These are phyloP conservation scores for Xylona heveae DNA, from an alignment of 495 filamentous ascomycete genomes.

Conservation along the genomic window DNA sequence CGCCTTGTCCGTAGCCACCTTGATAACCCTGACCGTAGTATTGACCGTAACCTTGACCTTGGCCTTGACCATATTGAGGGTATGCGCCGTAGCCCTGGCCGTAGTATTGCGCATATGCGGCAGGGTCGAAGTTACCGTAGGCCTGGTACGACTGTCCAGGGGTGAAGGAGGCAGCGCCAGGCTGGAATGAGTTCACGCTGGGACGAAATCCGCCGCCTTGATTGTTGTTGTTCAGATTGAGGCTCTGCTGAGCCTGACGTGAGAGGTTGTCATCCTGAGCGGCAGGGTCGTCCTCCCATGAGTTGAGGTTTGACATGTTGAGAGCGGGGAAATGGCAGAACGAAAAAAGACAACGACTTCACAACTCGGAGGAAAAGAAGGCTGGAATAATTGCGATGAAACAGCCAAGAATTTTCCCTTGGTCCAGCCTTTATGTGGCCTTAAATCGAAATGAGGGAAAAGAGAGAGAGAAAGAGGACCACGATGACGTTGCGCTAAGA, in stretches of 20 bases:
- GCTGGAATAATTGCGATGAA: no score
- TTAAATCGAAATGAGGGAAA: no score
- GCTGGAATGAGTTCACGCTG: conserved; percentile 32
- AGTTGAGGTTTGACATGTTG: conserved; percentile 73
- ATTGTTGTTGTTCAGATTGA: conserved; percentile 45
- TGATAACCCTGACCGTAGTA: conserved; percentile 35
- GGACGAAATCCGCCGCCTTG: conserved; percentile 20
- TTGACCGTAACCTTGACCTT: conserved; percentile 16
- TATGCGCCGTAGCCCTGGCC: conserved; percentile 4
- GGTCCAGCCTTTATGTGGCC: no score
- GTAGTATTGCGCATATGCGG: conserved; percentile 5
- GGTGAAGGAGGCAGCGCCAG: conserved; percentile 61
- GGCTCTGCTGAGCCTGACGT: conserved; percentile 53
- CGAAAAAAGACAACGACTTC: no score
- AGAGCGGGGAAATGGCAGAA: no score
- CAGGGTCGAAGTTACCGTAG: no score
- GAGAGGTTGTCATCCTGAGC: conserved; percentile 67
- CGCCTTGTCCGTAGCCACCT: conserved; percentile 16
- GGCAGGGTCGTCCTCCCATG: conserved; percentile 89
- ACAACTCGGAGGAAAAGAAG: no score
- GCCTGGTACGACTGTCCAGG: conserved; percentile 65
- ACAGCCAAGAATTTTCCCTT: no score
- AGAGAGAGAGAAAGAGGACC: no score
- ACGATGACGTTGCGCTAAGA: no score
- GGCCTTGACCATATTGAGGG: conserved; percentile 28